Percentiles rank a stretch among this genome's conserved stretches.
These are phyloP conservation scores for Linum tenue DNA, from an alignment of 345 rosid species.

Conservation along the genomic window DNA sequence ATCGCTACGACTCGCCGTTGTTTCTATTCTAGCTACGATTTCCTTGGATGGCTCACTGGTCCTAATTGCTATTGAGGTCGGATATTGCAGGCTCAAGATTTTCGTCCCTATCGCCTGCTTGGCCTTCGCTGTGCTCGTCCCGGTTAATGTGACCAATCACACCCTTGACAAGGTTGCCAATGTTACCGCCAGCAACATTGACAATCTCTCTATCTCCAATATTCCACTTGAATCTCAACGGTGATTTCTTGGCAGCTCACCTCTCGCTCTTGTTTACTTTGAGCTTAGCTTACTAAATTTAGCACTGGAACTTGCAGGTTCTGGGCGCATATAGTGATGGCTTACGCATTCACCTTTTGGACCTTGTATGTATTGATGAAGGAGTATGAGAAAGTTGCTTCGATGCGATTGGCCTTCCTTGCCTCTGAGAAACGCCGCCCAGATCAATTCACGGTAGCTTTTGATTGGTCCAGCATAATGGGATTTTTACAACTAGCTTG, in stretches of 20 bases:
- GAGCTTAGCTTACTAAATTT: neutral
- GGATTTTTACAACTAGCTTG: neutral
- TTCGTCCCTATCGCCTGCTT: conserved; percentile 67
- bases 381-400: conserved; percentile 75
- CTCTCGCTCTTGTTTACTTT: neutral
- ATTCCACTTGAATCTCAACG: conserved; percentile 53
- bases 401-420: conserved; percentile 80
- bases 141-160: conserved; percentile 59
- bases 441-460: conserved; percentile 72
- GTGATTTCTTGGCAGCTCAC: conserved; percentile 21
- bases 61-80: neutral
- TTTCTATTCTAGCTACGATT: neutral
- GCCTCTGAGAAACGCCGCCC: conserved; percentile 70
- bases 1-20: conserved; percentile 1
- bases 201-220: conserved; percentile 84
- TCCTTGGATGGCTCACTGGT: neutral
- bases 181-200: conserved; percentile 76
- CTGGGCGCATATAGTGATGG: conserved; percentile 75
- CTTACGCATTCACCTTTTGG: conserved; percentile 84
- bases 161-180: conserved; percentile 32
- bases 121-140: conserved; percentile 75
- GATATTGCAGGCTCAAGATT: conserved; percentile 62
- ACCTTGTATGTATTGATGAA: conserved; percentile 63
- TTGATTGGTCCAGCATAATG: neutral
- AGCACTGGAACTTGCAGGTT: conserved; percentile 35